A percentile compares a stretch with the other conserved stretches of the same genome.
phyloP scores from a whole-genome alignment of 805 yeast species.

The Wickerhamomyces silvicola region DNA sequence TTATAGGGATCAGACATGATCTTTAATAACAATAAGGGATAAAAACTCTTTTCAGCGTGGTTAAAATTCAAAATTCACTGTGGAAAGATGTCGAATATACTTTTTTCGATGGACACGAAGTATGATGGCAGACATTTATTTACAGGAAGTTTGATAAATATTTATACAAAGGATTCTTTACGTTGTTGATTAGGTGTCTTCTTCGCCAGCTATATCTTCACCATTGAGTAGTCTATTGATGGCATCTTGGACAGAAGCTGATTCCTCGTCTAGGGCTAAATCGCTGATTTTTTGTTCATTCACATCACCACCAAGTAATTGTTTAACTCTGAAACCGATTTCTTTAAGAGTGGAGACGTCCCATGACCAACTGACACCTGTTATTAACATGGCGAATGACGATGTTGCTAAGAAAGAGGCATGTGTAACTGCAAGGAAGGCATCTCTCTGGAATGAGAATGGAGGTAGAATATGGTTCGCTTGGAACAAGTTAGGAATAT shows the following conservation, averaged over 20 bases:
- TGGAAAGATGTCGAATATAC: neutral
- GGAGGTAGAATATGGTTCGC: constrained; percentile 83
- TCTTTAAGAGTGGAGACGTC: constrained; percentile 67
- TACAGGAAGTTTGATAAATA: neutral
- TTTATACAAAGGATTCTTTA: no score
- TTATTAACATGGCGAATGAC: constrained; percentile 61
- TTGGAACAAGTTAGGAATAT: constrained; percentile 69
- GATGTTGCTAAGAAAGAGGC: constrained; percentile 73
- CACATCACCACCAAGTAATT: constrained; percentile 60
- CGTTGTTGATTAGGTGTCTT: no score
- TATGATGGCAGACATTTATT: neutral
- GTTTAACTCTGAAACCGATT: constrained; percentile 64
- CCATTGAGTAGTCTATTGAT: constrained; percentile 45
- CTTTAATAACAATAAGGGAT: neutral
- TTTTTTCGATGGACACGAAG: neutral
- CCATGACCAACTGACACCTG: constrained; percentile 75
- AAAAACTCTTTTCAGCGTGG: neutral
- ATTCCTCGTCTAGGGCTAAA: constrained; percentile 53
- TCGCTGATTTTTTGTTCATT: constrained; percentile 39
- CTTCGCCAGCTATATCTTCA: constrained; percentile 19
- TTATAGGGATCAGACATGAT: constrained; percentile 8
- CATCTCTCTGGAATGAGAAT: constrained; percentile 76
- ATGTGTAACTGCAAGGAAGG: constrained; percentile 75
- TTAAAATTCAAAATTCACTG: neutral
- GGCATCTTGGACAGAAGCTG: constrained; percentile 48